phyloP scores from a whole-genome alignment of 495 filamentous ascomycete genomes.

The Annulohypoxylon stygium region DNA sequence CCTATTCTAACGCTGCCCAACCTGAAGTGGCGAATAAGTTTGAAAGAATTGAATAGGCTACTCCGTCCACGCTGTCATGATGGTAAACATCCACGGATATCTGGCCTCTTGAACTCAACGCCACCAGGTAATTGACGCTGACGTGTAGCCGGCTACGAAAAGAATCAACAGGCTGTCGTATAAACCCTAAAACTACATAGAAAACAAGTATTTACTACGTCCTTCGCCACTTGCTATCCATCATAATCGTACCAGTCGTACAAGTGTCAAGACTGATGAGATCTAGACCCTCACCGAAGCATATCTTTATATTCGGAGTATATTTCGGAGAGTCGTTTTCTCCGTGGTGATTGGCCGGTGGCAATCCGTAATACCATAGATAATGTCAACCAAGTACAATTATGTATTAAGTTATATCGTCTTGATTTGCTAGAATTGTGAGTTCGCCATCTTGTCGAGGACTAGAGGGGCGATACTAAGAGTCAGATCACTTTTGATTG shows the following conservation, averaged over 20 bases:
- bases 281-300: neutral
- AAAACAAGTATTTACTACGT: neutral
- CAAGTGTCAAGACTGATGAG: neutral
- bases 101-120: neutral
- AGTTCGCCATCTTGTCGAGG: neutral
- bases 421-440: neutral
- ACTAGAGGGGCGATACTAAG: neutral
- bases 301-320: neutral
- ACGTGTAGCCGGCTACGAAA: neutral
- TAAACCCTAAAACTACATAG: neutral
- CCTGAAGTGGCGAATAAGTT: too few species aligned
- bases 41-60: too few species aligned
- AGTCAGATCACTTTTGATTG: constrained; percentile 2
- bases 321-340: constrained; percentile 1
- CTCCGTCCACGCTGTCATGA: neutral
- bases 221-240: neutral
- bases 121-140: neutral
- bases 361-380: neutral
- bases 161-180: neutral
- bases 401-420: neutral
- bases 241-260: neutral
- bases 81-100: neutral
- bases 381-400: neutral
- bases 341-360: neutral
- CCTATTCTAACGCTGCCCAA: too few species aligned